A percentile compares a stretch with the other conserved stretches of the same genome.
phyloP scores from a whole-genome alignment of 2,329 filamentous ascomycete genomes.

The Septoria petroselini region DNA sequence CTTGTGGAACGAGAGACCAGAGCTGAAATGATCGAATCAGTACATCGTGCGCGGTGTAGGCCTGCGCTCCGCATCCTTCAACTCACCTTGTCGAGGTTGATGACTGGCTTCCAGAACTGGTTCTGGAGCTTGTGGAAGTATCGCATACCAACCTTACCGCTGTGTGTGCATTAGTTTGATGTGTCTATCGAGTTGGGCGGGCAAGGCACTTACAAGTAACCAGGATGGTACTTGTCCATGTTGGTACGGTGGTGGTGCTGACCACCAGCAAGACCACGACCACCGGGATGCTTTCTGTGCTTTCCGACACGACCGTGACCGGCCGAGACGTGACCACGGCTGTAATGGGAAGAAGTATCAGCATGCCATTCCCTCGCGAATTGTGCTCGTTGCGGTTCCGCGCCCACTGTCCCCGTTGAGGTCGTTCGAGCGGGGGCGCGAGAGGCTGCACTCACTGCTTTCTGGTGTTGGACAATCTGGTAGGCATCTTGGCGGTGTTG shows the following conservation, averaged over 20 bases:
- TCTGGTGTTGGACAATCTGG: slow-evolving; percentile 70
- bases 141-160: slow-evolving; percentile 63
- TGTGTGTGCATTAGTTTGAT: background rate
- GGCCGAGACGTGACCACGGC: slow-evolving; percentile 96
- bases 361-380: background rate
- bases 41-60: background rate
- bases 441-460: slow-evolving; percentile 63
- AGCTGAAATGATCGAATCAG: slow-evolving; percentile 56
- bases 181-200: background rate
- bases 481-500: slow-evolving; percentile 57
- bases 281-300: slow-evolving; percentile 86
- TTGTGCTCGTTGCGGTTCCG: background rate
- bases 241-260: slow-evolving; percentile 98
- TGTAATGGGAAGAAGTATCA: slow-evolving; percentile 36
- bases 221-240: slow-evolving; percentile 90
- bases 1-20: slow-evolving; percentile 88
- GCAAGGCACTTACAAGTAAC: slow-evolving; percentile 59
- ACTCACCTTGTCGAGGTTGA: slow-evolving; percentile 96
- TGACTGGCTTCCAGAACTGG: slow-evolving; percentile 96
- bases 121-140: slow-evolving; percentile 94
- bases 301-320: slow-evolving; percentile 98
- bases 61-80: background rate
- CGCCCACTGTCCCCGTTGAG: background rate
- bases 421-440: background rate
- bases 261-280: slow-evolving; percentile 90